Percentiles rank a stretch among this genome's conserved stretches.
phyloP scores from a whole-genome alignment of 2,329 filamentous ascomycete species.

The Pseudocercospora musae region DNA sequence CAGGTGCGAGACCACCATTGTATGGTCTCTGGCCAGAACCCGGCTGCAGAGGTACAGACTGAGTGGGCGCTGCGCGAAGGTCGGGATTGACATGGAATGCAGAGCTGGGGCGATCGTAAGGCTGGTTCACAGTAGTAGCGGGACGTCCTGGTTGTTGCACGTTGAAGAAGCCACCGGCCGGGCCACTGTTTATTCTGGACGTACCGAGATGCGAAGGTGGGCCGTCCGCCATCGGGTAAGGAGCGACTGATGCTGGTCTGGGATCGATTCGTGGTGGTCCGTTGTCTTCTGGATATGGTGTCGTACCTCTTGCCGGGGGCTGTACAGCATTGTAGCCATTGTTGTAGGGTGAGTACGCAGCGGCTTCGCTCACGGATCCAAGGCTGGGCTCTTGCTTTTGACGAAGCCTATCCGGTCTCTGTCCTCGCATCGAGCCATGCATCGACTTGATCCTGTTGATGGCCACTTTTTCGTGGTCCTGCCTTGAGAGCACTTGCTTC shows the following conservation, averaged over 20 bases:
- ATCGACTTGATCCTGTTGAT: conserved; percentile 73
- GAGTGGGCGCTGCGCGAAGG: conserved; percentile 27
- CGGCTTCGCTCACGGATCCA: conserved; percentile 15
- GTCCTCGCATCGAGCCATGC: conserved; percentile 51
- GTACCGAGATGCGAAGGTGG: conserved; percentile 39
- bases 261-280: conserved; percentile 39
- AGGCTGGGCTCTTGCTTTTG: conserved; percentile 32
- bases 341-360: conserved; percentile 12
- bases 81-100: conserved; percentile 53
- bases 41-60: conserved; percentile 2
- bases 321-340: conserved; percentile 14
- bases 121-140: conserved; percentile 42
- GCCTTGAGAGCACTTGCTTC: conserved; percentile 73
- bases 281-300: conserved; percentile 33
- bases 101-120: conserved; percentile 52
- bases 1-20: conserved; percentile 12
- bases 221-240: conserved; percentile 68
- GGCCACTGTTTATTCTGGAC: conserved; percentile 4
- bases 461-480: conserved; percentile 89
- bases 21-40: conserved; percentile 16
- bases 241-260: conserved; percentile 55
- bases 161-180: conserved; percentile 39
- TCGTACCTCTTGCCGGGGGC: conserved; percentile 25
- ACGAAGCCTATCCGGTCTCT: conserved; percentile 45
- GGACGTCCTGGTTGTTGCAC: conserved; percentile 23